Evolutionary conservation across 2,329 filamentous ascomycete species (phyloP).

Genomic region (Amauroascus niger): DNA sequence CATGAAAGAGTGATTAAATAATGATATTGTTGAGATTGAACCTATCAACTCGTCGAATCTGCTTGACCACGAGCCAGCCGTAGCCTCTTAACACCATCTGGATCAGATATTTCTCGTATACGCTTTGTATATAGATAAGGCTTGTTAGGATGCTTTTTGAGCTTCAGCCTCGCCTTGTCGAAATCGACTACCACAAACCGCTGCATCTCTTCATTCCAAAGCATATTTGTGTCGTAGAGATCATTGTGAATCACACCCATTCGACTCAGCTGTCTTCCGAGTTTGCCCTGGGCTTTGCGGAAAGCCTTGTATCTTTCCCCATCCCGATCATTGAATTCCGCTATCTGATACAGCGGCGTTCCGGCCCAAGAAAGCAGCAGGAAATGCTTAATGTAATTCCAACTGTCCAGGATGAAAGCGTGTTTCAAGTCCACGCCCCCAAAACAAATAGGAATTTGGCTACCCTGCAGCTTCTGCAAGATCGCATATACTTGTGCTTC

Average conservation of each 20-base stretch:
- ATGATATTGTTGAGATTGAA: too few species aligned
- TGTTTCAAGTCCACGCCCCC: constrained; percentile 5
- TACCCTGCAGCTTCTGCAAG: constrained; percentile 6
- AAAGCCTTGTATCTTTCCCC: background rate
- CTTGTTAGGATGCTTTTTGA: background rate
- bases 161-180: background rate
- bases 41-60: too few species aligned
- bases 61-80: background rate
- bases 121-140: background rate
- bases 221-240: constrained; percentile 10
- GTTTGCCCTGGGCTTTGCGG: too few species aligned
- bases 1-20: too few species aligned
- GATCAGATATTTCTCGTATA: background rate
- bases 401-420: background rate
- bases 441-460: constrained; percentile 6
- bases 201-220: constrained; percentile 6
- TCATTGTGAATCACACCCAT: constrained; percentile 6
- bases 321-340: background rate
- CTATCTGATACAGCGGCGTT: background rate
- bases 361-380: constrained; percentile 10
- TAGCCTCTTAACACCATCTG: background rate
- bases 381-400: constrained; percentile 3
- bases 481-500: constrained; percentile 6
- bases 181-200: constrained; percentile 13
- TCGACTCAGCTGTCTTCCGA: background rate